These are phyloP conservation scores for Cylindrotheca fusiformis DNA, from an alignment of 108 stramenopile genomes.

Conservation along the genomic window DNA sequence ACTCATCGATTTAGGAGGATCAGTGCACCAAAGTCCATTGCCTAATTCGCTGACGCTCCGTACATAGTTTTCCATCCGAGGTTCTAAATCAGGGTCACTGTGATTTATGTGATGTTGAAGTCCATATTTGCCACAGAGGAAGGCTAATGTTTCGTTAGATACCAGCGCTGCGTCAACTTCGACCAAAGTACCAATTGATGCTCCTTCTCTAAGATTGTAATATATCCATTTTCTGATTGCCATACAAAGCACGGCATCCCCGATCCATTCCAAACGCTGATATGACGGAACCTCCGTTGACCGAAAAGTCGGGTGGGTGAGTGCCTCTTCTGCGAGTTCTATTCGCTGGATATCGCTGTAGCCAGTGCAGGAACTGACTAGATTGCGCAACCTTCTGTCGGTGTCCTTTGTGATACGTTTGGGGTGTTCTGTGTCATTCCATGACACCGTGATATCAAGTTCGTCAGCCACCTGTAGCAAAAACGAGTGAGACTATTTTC, in stretches of 20 bases:
- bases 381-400: conserved; percentile 2
- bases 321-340: conserved; percentile 46
- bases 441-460: conserved; percentile 32
- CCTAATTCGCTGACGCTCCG: conserved; percentile 22
- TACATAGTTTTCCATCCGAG: conserved; percentile 46
- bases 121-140: conserved; percentile 35
- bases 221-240: conserved; percentile 53
- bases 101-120: conserved; percentile 49
- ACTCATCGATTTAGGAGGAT: conserved; percentile 58
- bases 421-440: conserved; percentile 11
- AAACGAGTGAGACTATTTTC: no score
- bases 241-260: conserved; percentile 67
- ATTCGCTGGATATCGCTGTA: conserved; percentile 24
- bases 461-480: conserved; percentile 60
- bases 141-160: conserved; percentile 56
- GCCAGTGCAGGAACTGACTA: conserved; percentile 9
- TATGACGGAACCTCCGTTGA: conserved; percentile 53
- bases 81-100: conserved; percentile 46
- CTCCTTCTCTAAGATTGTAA: conserved; percentile 12
- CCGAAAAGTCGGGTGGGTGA: conserved; percentile 56
- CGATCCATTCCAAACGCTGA: conserved; percentile 68
- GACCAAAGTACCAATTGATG: conserved; percentile 42
- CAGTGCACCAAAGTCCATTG: conserved; percentile 56
- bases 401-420: not conserved
- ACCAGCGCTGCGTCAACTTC: conserved; percentile 43